Conservation (phyloP, 305 asterid species). For the Fraxinus sp. region DNA sequence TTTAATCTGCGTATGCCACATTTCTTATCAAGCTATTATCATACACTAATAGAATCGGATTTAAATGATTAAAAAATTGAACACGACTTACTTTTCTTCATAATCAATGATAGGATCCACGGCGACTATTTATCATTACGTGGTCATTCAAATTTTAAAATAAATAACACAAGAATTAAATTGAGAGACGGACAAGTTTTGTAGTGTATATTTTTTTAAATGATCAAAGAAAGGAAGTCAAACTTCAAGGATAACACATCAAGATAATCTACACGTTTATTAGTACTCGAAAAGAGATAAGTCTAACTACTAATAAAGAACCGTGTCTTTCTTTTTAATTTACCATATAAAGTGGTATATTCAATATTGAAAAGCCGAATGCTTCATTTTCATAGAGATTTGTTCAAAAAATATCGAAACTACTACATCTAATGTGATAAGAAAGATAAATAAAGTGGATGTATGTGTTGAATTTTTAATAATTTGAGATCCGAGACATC, state of each 20-base stretch:
- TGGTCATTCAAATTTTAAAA: neutral
- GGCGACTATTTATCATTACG: neutral
- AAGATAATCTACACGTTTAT: neutral
- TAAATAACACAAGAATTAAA: neutral
- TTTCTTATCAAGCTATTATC: neutral
- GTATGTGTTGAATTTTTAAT: neutral
- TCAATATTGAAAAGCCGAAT: neutral
- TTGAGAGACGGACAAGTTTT: neutral
- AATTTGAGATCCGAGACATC: neutral
- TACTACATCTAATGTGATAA: neutral
- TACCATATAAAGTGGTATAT: neutral
- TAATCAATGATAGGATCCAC: neutral
- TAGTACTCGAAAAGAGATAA: neutral
- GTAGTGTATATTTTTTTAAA: neutral
- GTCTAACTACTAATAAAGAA: neutral
- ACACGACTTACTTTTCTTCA: neutral
- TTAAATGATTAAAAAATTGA: neutral
- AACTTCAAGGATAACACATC: neutral
- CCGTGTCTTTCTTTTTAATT: neutral
- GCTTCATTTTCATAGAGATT: neutral
- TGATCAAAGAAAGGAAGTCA: neutral
- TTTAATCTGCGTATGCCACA: neutral
- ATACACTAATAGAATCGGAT: neutral
- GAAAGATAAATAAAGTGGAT: neutral
- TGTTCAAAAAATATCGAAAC: neutral